A percentile compares a stretch with the other conserved stretches of the same genome.
phyloP scores from a whole-genome alignment of 257 asterid species.

The Prunella vulgaris region DNA sequence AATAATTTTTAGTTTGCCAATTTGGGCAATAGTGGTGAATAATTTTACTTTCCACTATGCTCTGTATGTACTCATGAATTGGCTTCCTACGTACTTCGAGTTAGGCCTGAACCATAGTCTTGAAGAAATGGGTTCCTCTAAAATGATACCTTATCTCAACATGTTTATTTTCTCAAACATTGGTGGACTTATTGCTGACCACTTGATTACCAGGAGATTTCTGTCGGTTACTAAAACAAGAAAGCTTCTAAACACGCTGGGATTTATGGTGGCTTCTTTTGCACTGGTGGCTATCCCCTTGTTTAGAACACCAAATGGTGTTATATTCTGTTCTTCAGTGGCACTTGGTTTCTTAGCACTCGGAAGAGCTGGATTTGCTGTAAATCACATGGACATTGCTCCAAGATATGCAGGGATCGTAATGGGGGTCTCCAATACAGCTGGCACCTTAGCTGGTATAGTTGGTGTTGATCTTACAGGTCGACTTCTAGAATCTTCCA shows the following conservation, averaged over 20 bases:
- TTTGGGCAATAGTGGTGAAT: constrained; percentile 86
- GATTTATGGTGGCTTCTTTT: constrained; percentile 70
- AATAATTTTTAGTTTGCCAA: constrained; percentile 62
- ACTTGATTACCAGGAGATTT: constrained; percentile 57
- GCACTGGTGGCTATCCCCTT: constrained; percentile 67
- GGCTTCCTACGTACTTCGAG: constrained; percentile 95
- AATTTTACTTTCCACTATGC: constrained; percentile 93
- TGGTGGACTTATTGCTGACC: constrained; percentile 85
- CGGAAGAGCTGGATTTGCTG: constrained; percentile 94
- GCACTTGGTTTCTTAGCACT: constrained; percentile 89
- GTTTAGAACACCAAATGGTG: constrained; percentile 73
- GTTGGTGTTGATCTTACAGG: constrained; percentile 95
- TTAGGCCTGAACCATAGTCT: constrained; percentile 79
- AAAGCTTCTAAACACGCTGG: constrained; percentile 72
- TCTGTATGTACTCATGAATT: constrained; percentile 89
- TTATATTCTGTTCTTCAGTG: constrained; percentile 67
- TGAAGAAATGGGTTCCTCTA: constrained; percentile 95
- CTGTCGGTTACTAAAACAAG: constrained; percentile 80
- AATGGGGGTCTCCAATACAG: constrained; percentile 91
- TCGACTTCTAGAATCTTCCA: constrained; percentile 81
- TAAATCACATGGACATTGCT: constrained; percentile 87
- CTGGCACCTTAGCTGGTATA: constrained; percentile 88
- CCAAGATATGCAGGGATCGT: constrained; percentile 93
- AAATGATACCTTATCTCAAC: constrained; percentile 88
- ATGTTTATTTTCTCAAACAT: constrained; percentile 87